Evolutionary conservation across 1,284 basidiomycete species (phyloP).

Genomic region (Leucoagaricus sp.): DNA sequence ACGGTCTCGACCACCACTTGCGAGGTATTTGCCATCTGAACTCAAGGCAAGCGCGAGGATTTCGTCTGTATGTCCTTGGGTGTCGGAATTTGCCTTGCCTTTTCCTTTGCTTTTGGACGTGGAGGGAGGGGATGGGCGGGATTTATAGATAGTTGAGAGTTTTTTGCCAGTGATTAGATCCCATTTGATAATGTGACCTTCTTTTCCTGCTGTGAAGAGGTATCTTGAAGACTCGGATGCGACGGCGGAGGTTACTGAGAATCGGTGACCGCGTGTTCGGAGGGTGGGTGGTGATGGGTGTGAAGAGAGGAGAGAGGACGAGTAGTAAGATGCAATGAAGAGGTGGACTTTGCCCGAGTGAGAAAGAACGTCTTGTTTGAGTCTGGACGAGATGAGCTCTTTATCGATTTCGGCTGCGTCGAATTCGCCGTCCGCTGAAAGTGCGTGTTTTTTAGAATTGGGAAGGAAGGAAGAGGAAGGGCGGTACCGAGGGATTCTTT

Average conservation of each 20-base stretch:
- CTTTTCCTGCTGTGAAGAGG: slow-evolving; percentile 85
- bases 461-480: not conserved
- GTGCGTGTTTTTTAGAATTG: not conserved
- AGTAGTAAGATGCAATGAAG: slow-evolving; percentile 72
- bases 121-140: slow-evolving; percentile 28
- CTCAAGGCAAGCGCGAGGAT: slow-evolving; percentile 84
- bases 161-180: slow-evolving; percentile 66
- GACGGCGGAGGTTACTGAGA: slow-evolving; percentile 77
- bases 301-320: slow-evolving; percentile 25
- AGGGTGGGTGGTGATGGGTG: slow-evolving; percentile 41
- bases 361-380: slow-evolving; percentile 88
- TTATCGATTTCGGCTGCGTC: slow-evolving; percentile 94
- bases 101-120: slow-evolving; percentile 43
- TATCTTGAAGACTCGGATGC: slow-evolving; percentile 67
- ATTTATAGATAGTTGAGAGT: slow-evolving; percentile 59
- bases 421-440: slow-evolving; percentile 76
- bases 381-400: slow-evolving; percentile 86
- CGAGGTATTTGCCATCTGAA: slow-evolving; percentile 83
- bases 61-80: slow-evolving; percentile 85
- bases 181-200: slow-evolving; percentile 84
- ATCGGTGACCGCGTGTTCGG: slow-evolving; percentile 73
- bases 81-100: slow-evolving; percentile 51
- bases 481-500: slow-evolving; percentile 67
- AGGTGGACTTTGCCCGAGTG: slow-evolving; percentile 85
- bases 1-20: slow-evolving; percentile 85